Conservation (phyloP, 371 early-diverging fungal genomes). For the Rhizopus sp. region DNA sequence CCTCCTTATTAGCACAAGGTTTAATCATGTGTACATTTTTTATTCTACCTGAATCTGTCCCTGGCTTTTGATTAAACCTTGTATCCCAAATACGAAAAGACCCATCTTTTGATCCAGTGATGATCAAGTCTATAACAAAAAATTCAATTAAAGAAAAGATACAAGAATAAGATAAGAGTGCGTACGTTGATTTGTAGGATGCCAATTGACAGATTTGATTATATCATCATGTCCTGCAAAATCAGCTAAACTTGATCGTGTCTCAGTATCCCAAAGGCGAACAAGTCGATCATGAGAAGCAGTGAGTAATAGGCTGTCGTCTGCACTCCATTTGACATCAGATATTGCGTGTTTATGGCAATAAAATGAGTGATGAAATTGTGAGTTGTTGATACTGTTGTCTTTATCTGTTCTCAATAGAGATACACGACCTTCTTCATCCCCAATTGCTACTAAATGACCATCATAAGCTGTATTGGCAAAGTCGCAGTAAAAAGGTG, state of each 20-base stretch:
- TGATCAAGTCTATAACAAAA: conserved; percentile 50
- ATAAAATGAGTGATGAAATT: conserved; percentile 13
- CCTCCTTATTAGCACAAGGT: too few relatives aligned
- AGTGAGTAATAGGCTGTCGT: conserved; percentile 56
- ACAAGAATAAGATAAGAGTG: not conserved
- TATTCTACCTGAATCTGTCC: conserved; percentile 7
- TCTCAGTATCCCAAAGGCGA: conserved; percentile 66
- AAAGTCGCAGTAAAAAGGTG: conserved; percentile 19
- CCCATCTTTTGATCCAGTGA: conserved; percentile 68
- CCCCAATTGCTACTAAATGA: conserved; percentile 60
- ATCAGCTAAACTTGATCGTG: conserved; percentile 33
- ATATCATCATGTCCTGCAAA: conserved; percentile 58
- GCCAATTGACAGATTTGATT: conserved; percentile 58
- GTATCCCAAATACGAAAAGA: conserved; percentile 67
- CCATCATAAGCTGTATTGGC: conserved; percentile 31
- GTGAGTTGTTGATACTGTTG: conserved; percentile 33
- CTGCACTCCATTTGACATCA: conserved; percentile 60
- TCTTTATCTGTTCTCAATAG: conserved; percentile 54
- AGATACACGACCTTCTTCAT: conserved; percentile 62
- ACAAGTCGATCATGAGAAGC: conserved; percentile 62
- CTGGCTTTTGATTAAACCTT: conserved; percentile 28
- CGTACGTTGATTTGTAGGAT: conserved; percentile 58
- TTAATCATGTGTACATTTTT: not conserved
- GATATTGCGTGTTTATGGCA: conserved; percentile 60
- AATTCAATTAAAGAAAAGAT: not conserved